A percentile compares a stretch with the other conserved stretches of the same genome.
These are phyloP conservation scores for Sporothrix phasma DNA, from an alignment of 2,329 filamentous ascomycete genomes.

Conservation along the genomic window DNA sequence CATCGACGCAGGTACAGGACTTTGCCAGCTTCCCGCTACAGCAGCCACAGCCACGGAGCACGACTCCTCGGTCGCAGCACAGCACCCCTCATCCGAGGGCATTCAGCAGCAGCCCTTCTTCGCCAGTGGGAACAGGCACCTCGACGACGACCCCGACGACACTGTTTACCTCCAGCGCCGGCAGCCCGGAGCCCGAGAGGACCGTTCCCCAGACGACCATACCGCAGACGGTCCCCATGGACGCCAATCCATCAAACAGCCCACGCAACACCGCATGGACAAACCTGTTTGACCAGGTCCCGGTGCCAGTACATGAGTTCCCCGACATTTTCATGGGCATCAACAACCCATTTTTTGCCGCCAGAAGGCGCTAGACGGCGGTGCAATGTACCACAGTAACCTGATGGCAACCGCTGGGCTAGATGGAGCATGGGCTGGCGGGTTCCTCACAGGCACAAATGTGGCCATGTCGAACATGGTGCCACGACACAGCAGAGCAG, in stretches of 20 bases:
- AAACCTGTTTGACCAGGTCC: slow-evolving; percentile 12
- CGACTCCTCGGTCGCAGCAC: neutral
- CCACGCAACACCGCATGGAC: slow-evolving; percentile 9
- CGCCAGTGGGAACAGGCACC: slow-evolving; percentile 2
- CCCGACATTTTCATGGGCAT: slow-evolving; percentile 20
- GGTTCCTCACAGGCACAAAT: neutral
- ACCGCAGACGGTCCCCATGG: neutral
- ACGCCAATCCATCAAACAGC: neutral
- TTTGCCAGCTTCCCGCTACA: neutral
- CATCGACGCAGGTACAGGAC: neutral
- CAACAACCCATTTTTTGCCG: slow-evolving; percentile 21
- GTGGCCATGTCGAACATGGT: slow-evolving; percentile 2
- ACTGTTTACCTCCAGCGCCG: slow-evolving; percentile 1
- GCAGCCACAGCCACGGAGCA: neutral
- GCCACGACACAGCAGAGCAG: neutral
- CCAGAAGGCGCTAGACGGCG: slow-evolving; percentile 7
- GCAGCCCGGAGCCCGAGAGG: slow-evolving; percentile 5
- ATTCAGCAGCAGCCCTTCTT: slow-evolving; percentile 7
- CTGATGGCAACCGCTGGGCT: slow-evolving; percentile 5
- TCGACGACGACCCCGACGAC: neutral
- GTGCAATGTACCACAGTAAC: neutral
- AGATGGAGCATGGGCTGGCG: neutral
- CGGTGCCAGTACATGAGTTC: neutral
- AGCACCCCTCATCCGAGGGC: neutral
- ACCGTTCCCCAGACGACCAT: neutral